Evolutionary conservation across 2,329 filamentous ascomycete genomes (phyloP).

Genomic region (Phaeomoniella chlamydospora): DNA sequence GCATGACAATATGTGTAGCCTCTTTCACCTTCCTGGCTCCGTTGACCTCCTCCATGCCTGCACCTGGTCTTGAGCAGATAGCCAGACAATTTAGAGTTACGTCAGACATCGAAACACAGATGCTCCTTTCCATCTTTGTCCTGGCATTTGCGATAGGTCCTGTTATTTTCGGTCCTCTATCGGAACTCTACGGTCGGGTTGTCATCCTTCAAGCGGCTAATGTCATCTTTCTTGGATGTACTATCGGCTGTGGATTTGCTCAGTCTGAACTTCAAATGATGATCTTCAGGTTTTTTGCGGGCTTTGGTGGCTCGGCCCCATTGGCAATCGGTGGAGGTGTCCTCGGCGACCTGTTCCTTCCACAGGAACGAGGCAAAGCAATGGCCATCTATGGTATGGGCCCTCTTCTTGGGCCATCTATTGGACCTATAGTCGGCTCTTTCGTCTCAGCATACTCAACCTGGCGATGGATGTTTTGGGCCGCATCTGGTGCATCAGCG

Average conservation of each 20-base stretch:
- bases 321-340: conserved; percentile 35
- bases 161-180: conserved; percentile 37
- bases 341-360: conserved; percentile 13
- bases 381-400: conserved; percentile 13
- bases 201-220: conserved; percentile 40
- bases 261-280: conserved; percentile 39
- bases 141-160: conserved; percentile 40
- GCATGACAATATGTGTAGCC: conserved; percentile 38
- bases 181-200: conserved; percentile 42
- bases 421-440: conserved; percentile 47
- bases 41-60: conserved; percentile 48
- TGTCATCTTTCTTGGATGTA: conserved; percentile 43
- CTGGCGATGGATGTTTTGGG: conserved; percentile 25
- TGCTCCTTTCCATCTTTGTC: conserved; percentile 41
- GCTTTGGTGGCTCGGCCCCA: conserved; percentile 44
- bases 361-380: conserved; percentile 13
- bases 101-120: conserved; percentile 27
- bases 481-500: conserved; percentile 44
- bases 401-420: conserved; percentile 17
- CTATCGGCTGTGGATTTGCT: conserved; percentile 44
- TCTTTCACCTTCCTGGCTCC: conserved; percentile 49
- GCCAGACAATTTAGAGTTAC: conserved; percentile 38
- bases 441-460: conserved; percentile 36
- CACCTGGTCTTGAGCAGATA: conserved; percentile 37
- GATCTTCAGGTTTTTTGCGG: conserved; percentile 43